These are phyloP conservation scores for Berberis thunbergii DNA, from an alignment of 164 flowering plant species.

Conservation along the genomic window DNA sequence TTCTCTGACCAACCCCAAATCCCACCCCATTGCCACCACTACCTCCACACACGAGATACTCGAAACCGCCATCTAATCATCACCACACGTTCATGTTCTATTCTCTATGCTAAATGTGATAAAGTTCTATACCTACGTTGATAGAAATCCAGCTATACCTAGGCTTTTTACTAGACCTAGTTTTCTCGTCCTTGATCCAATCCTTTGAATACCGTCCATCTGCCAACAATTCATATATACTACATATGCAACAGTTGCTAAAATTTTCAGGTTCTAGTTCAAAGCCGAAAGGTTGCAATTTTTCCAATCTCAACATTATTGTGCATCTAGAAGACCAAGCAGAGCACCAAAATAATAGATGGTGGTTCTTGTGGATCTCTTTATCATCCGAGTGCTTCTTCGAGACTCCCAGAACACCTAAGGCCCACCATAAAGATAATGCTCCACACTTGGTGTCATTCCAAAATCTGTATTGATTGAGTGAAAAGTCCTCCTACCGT, in stretches of 20 bases:
- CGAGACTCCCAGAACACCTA: constrained; percentile 40
- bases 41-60: no score
- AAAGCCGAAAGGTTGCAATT: constrained; percentile 40
- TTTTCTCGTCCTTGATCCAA: constrained; percentile 39
- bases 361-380: constrained; percentile 20
- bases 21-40: no score
- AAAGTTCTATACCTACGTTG: no score
- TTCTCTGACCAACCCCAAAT: no score
- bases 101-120: no score
- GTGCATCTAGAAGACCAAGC: constrained; percentile 40
- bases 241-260: constrained; percentile 49
- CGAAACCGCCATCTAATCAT: no score
- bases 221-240: constrained; percentile 37
- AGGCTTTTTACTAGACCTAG: constrained; percentile 37
- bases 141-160: constrained; percentile 49
- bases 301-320: constrained; percentile 50
- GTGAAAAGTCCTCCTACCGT: constrained; percentile 36
- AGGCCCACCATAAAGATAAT: constrained; percentile 57
- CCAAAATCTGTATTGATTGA: constrained; percentile 30
- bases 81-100: no score
- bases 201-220: constrained; percentile 24
- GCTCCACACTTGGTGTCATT: constrained; percentile 34
- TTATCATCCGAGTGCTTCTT: no score
- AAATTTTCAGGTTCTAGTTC: constrained; percentile 45
- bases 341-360: constrained; percentile 59